Base-by-base conservation (phyloP, 805 yeast genomes). In the Yamadazyma insecticola region DNA sequence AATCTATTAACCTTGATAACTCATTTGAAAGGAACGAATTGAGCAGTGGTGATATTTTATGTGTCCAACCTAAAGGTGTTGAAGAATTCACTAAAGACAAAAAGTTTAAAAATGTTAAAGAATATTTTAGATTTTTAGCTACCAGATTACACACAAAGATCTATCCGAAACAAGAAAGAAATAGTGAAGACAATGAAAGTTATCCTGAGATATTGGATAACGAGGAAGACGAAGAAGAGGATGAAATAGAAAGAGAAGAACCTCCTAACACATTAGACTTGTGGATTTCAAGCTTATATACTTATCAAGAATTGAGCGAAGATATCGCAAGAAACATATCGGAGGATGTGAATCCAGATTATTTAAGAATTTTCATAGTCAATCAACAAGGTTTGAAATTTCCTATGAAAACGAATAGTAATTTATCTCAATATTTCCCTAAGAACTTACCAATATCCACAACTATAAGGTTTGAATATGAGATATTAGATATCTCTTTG, bases 401-500 rank as follows among this genome's bases (percentile, higher is more conserved):
- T 36, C 77, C 82, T 1, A 48, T 66, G 33, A 53, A 56, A 29
- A 52, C 63, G 6, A 36, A 47, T 6, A 46, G 54, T 39, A 47
- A 54, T 32, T 48, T 70, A 44, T 51, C 70, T 35, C 64, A 63
- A 48, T 40, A 64, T 7, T 62, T 73, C 41, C 60, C 64, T 5
- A 64, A 61, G 41, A 50, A 53, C 16, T 63, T 66, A 22, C 64
- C 75, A 2, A 70, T 67, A 14, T 60, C 71, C 6, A 70, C 67
- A 25, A 51, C 61, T 4, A 54, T 59, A 11, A 47, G 50, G 13
- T 72, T 90, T 36, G 80, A 79, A 42, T 90, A 83, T 51, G 96
- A 90, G 48, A 57, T 81, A 1, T 67, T 92, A 47, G 82, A 77
- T 27, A 77, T 88, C 26, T 76, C 89, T 2, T 61, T 90, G 32